Base-by-base conservation (phyloP, 139 green algal species). In the Volvox africanus region DNA sequence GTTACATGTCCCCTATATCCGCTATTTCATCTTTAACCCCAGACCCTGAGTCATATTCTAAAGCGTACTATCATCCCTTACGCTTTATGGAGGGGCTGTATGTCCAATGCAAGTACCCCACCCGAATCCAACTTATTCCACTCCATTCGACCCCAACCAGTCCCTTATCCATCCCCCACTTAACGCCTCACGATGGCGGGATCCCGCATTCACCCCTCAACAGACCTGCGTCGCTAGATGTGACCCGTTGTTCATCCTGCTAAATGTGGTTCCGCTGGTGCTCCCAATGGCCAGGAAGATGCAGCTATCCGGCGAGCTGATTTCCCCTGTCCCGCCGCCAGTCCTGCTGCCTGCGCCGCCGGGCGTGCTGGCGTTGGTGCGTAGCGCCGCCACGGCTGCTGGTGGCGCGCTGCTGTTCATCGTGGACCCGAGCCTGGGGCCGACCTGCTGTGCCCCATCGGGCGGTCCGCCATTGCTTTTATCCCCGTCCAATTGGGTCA, bases 251-350 rank as follows among this genome's bases (percentile, higher is more conserved):
- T 80, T n/a, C 75, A 81, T 81, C 32, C 75, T 55, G 75, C 75
- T 81, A 35, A 50, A 81, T 33, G 32, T 84, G 24, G 50, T 86
- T 17, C 80, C 80, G 24, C 50, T 71, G 6, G 44, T 86, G 80
- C 80, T 86, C 32, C 50, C 80, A 22, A 86, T 71, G 50, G 80
- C 80, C 26, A 86, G 37, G 80, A 86, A 73, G 26, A 71, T 6
- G 50, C 50, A 55, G 50, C 50, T 73, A 30, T 86, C 80, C 26
- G 80, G 32, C 14, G 50, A 73, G 80, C 50, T 73, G 37, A 28
- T 50, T 3, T 30, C 78, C 26, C 37, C 78, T 9, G 36, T 50
- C 78, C 18, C 16, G 19, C 37, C 5, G 35, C 35, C 77, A 18
- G 5, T 32, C 33, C 77, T 18, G 20, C 75, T 36, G 26, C 76